Base-by-base conservation (phyloP, 768 basidiomycete genomes). In the Pluteus cervinus region DNA sequence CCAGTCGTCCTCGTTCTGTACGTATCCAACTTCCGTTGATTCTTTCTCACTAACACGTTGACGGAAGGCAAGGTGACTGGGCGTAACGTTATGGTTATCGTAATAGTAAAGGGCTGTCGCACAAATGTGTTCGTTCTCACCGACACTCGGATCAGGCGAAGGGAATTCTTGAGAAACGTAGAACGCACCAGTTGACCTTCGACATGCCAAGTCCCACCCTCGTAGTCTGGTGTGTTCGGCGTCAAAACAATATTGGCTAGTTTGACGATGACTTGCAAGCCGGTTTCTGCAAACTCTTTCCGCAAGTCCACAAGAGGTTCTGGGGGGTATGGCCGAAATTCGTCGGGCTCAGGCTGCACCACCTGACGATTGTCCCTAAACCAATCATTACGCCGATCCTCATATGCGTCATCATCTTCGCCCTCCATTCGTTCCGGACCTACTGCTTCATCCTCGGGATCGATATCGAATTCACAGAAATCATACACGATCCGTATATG, bases 161-260 rank as follows among this genome's bases (percentile, higher is more conserved):
- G 29, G 21, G 5, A 9, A 32, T 12, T 2, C 23, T 23, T n/a
- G 22, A 12, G 8, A 17, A 22, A 23, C 16, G 22, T 18, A 12
- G 7, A 24, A 38, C 37, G 5, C n/a, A 48, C 42, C 28, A 59
- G 42, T 37, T 45, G 43, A 5, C 58, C 65, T 46, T 66, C 65
- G 36, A 65, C 52, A 33, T 64, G 63, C 63, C 65, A 67, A 7
- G 48, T 46, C 6, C 65, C 62, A 8, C 63, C 62, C 0, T 39
- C 40, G 44, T 63, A 66, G 5, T 51, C 41, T 2, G 63, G 63
- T 33, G 58, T 54, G 16, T 63, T 57, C 14, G 65, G 65, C 0
- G 60, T 63, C 15, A 65, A 42, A 36, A 55, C 50, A 36, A 62
- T 57, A 24, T 53, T 56, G 4, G 55, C 55, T 2, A 62, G 41